Base-by-base conservation (phyloP, 441 rosid genomes). In the Corymbia calophylla region DNA sequence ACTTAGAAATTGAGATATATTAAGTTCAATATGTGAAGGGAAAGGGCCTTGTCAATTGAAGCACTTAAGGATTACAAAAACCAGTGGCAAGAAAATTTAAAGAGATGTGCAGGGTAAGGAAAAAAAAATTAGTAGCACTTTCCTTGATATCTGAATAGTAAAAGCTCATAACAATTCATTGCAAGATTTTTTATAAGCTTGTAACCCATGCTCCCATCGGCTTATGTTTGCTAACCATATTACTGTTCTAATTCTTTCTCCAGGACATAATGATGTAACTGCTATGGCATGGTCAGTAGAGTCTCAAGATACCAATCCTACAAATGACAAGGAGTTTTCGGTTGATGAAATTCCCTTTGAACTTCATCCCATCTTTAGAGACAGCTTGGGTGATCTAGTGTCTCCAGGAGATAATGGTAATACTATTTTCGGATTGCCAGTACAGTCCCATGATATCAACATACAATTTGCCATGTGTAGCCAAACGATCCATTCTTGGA, bases 231-330 rank as follows among this genome's bases (percentile, higher is more conserved):
- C 1, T 56, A 56, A 56, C 3, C 29, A 23, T 2, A 23, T 21
- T 56, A 56, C 5, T 0, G 62, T 56, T 56, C 5, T 56, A 56
- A 0, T 56, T 56, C 0, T 56, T 56, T 56, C 62, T 56, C 62
- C 62, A 56, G 62, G 1, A 56, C 13, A 9, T 0, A 0, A 58
- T 0, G 0, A 1, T 23, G 29, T 0, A 25, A 0, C 62, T 58
- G 29, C 29, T 58, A 0, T 0, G 62, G 29, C 62, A 58, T 58
- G 0, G 29, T 0, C 0, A 58, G 62, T 9, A 0, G 13, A 58
- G 62, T 0, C 62, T 56, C 62, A 12, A 56, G 8, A 23, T 56
- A 56, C 29, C 13, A 0, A 56, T 56, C 62, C 29, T 56, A 0
- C 0, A 56, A 56, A 1, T 56, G 62, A 0, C 62, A 56, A 0